phyloP scores from a whole-genome alignment of 1,139 yeast genomes.

The Blastobotrys illinoisensis region DNA sequence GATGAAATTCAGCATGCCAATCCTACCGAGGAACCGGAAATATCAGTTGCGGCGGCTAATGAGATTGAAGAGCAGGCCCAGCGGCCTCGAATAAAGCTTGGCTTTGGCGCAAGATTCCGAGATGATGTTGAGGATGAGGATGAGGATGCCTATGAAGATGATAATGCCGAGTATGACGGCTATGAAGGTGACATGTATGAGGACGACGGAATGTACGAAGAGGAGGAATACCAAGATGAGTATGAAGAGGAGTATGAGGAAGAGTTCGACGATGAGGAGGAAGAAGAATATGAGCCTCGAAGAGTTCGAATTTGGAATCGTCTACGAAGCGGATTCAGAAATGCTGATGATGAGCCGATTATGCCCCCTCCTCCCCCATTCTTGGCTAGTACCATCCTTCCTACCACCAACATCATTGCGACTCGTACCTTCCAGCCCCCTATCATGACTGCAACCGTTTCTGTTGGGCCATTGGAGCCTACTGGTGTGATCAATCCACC shows the following conservation, averaged over 20 bases:
- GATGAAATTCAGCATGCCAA: not conserved
- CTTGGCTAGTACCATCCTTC: not conserved
- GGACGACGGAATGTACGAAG: not conserved
- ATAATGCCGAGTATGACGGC: not conserved
- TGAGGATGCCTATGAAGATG: not conserved
- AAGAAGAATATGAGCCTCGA: not conserved
- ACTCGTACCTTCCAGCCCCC: not conserved
- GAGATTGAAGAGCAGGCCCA: not conserved
- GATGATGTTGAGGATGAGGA: not conserved
- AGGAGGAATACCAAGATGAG: not conserved
- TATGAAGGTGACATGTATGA: not conserved
- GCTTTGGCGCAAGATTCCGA: not conserved
- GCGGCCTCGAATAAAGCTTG: not conserved
- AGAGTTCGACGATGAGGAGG: not conserved
- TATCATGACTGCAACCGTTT: not conserved
- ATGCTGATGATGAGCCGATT: not conserved
- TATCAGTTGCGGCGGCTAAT: not conserved
- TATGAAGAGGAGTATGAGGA: not conserved
- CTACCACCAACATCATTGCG: not conserved
- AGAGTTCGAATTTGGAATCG: not conserved
- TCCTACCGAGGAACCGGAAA: not conserved
- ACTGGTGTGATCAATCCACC: not conserved
- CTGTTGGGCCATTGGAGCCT: not conserved
- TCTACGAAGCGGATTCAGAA: not conserved
- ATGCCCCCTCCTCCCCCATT: not conserved